Evolutionary conservation across 1,139 yeast species (phyloP), one percentile per base, ranked within the genome.

Genomic region (Suhomyces chickasaworum): DNA sequence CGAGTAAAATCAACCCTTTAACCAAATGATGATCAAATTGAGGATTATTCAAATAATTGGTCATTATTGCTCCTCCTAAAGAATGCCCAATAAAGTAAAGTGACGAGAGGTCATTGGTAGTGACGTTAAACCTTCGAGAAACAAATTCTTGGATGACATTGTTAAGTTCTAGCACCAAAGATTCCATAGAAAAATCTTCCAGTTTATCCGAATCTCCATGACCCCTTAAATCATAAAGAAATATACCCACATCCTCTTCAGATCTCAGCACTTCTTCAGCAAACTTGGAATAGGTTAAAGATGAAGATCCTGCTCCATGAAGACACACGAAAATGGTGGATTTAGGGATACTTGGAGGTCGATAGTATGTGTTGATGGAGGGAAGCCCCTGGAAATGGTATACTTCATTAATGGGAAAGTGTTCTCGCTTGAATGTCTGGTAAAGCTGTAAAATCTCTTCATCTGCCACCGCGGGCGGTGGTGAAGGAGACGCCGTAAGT

Each of bases 231-330:
- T 93, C 99, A 63, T 80, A 88, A 0, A 85, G 64, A 44, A 91
- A 73, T 2, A 86, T 64, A 0, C 95, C 96, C 4, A 80, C 78
- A 3, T 57, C 54, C 2, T 57, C 58, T 6, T 53, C 59, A 3
- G 63, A 4, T 49, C 49, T 56, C 5, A 39, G 57, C 17, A 41
- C 50, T 37, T 46, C 51, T 59, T 51, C 66, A 0, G 81, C 66
- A 29, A 86, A 61, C 30, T 68, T 65, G 0, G 89, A 89, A 70
- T 88, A 93, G 0, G 97, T 77, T 68, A 89, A 70, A 0, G 86
- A 89, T 2, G 89, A 81, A 1, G 97, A 90, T 0, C 98, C 99
- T 1, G 97, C 97, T 4, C 99, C 99, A 63, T 93, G 99, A 53
- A 89, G 95, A 53, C 84, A 83, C 1, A 91, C 68, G 54, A 87